phyloP scores from a whole-genome alignment of 345 rosid genomes.

The Dimocarpus longan region DNA sequence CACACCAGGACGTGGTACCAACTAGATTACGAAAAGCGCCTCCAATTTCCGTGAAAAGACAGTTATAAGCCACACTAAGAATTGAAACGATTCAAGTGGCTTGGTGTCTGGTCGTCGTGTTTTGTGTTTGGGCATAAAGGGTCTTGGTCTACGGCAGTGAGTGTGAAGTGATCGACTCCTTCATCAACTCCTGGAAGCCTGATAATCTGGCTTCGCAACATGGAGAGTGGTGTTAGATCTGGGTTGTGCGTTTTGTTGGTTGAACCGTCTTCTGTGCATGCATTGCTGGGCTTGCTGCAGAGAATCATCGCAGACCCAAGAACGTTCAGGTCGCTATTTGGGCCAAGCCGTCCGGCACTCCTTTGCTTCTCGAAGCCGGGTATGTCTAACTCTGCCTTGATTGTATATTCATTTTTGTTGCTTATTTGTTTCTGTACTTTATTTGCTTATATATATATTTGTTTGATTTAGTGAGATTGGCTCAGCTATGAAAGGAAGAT shows the following conservation, averaged over 20 bases:
- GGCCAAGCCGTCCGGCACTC: too few relatives aligned
- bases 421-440: too few relatives aligned
- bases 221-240: conserved; percentile 64
- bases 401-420: too few relatives aligned
- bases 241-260: conserved; percentile 39
- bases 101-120: too few relatives aligned
- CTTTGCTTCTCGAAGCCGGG: too few relatives aligned
- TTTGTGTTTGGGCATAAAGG: too few relatives aligned
- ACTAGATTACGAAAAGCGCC: background rate
- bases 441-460: too few relatives aligned
- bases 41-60: background rate
- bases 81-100: too few relatives aligned
- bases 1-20: background rate
- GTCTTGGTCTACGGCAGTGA: conserved; percentile 19
- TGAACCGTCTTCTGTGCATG: conserved; percentile 40
- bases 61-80: background rate
- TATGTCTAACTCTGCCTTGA: too few relatives aligned
- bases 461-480: too few relatives aligned
- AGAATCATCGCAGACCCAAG: conserved; percentile 71
- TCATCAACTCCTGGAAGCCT: background rate
- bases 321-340: too few relatives aligned
- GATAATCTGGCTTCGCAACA: conserved; percentile 16
- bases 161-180: background rate
- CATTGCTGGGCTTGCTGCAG: conserved; percentile 42
- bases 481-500: too few relatives aligned